Evolutionary conservation across 805 yeast species (phyloP).

Genomic region (Priceomyces carsonii): DNA sequence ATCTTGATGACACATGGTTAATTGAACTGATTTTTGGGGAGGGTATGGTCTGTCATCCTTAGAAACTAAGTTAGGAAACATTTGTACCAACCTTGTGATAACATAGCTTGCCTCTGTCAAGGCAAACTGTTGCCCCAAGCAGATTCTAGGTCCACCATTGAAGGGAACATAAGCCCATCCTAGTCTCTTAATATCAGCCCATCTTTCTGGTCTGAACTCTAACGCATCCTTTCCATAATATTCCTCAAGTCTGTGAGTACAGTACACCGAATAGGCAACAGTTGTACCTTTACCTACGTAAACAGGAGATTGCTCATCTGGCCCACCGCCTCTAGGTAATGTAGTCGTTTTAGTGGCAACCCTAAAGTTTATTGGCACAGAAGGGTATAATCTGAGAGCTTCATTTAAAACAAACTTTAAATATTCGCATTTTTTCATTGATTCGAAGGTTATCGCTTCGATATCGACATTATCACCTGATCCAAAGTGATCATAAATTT

Average conservation of each 20-base stretch:
- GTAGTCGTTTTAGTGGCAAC: conserved; percentile 32
- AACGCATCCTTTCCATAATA: conserved; percentile 49
- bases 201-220: conserved; percentile 51
- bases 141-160: conserved; percentile 58
- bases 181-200: conserved; percentile 39
- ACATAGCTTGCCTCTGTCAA: conserved; percentile 54
- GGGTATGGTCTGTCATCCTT: conserved; percentile 26
- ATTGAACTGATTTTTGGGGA: conserved; percentile 28
- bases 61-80: conserved; percentile 20
- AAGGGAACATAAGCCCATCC: conserved; percentile 55
- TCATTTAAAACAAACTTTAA: conserved; percentile 32
- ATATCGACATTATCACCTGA: conserved; percentile 18
- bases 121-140: conserved; percentile 60
- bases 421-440: conserved; percentile 33
- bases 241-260: conserved; percentile 43
- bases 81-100: conserved; percentile 35
- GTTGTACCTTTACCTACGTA: conserved; percentile 45
- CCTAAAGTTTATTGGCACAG: conserved; percentile 35
- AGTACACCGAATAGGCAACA: conserved; percentile 42
- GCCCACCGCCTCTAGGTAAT: conserved; percentile 36
- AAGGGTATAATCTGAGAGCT: conserved; percentile 33
- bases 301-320: conserved; percentile 37
- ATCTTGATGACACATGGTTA: conserved; percentile 27
- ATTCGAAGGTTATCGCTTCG: conserved; percentile 29
- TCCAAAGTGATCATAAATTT: conserved; percentile 27